Percentiles rank a stretch among this genome's conserved stretches.
Conservation (phyloP, 179 eudicot species). For the Spinacia oleracea region DNA sequence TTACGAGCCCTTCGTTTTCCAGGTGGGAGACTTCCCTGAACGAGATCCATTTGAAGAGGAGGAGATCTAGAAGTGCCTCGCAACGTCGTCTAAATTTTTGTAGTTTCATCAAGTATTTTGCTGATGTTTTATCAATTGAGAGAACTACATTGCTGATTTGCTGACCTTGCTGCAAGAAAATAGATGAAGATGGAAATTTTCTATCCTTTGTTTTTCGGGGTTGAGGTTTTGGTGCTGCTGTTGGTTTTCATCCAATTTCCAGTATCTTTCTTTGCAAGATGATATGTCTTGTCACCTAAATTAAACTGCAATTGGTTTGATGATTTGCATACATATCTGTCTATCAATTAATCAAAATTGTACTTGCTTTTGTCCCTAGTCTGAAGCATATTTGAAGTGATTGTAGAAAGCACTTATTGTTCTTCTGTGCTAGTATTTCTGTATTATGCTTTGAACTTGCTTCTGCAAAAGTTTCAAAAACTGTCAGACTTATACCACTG, state of each 20-base stretch:
- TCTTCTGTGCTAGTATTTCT: neutral
- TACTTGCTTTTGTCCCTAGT: neutral
- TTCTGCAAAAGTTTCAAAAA: neutral
- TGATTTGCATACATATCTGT: neutral
- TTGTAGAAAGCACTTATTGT: neutral
- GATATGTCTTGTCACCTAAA: neutral
- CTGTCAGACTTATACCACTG: neutral
- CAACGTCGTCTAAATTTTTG: neutral
- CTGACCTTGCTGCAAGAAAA: neutral
- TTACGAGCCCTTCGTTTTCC: constrained; percentile 15
- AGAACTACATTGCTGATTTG: neutral
- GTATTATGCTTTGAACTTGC: neutral
- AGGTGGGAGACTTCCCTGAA: constrained; percentile 93
- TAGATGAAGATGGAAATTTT: neutral
- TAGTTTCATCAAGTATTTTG: neutral
- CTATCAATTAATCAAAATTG: neutral
- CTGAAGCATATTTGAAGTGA: neutral
- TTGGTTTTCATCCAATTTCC: neutral
- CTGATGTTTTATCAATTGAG: neutral
- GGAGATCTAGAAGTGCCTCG: constrained; percentile 45
- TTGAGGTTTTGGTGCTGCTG: neutral
- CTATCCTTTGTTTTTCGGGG: neutral
- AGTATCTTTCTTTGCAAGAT: neutral
- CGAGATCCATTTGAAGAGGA: constrained; percentile 87
- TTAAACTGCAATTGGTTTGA: neutral